Conservation (phyloP, 192 early-diverging fungal species). For the Backusella tuberculispora region DNA sequence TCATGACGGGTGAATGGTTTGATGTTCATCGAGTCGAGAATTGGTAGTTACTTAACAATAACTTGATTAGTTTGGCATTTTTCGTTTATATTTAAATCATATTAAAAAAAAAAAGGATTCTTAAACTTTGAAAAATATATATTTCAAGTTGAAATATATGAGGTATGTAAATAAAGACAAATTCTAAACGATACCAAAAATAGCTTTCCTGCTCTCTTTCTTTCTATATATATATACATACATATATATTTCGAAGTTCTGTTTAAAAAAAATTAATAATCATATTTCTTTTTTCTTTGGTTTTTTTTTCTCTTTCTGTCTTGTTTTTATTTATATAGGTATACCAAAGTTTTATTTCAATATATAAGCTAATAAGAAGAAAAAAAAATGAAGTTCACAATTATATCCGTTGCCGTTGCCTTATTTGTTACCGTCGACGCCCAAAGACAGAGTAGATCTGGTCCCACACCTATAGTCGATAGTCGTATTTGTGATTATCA, state of each 20-base stretch:
- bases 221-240: background rate
- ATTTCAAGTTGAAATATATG: background rate
- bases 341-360: background rate
- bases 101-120: constrained; percentile 9
- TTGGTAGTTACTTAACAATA: background rate
- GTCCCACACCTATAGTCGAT: background rate
- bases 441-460: background rate
- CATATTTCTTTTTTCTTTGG: background rate
- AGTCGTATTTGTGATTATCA: background rate
- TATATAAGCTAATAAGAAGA: background rate
- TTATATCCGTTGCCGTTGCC: background rate
- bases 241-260: background rate
- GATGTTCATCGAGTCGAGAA: constrained; percentile 29
- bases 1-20: constrained; percentile 55
- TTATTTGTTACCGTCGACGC: background rate
- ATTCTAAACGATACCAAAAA: constrained; percentile 8
- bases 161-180: constrained; percentile 2
- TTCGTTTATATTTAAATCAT: constrained; percentile 4
- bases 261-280: background rate
- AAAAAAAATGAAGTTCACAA: background rate
- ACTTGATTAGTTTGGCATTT: background rate
- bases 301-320: background rate
- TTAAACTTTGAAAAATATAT: background rate
- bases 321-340: background rate
- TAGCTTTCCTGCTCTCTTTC: background rate